Conservation (phyloP, 768 basidiomycete species). For the Guyanaporus albipodus region DNA sequence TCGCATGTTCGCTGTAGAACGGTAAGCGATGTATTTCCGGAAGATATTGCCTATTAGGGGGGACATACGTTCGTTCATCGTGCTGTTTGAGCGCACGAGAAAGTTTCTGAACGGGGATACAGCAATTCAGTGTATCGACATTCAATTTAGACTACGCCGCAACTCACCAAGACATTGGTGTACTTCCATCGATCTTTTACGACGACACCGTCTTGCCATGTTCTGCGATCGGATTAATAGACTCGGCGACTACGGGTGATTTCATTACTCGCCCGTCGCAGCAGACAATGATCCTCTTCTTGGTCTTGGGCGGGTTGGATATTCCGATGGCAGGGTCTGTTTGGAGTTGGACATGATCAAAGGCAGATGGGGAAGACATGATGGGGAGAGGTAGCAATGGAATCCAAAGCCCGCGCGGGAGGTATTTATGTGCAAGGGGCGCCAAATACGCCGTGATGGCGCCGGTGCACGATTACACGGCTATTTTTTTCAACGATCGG, state of each 20-base stretch:
- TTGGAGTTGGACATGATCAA: not conserved
- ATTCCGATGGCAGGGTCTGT: not conserved
- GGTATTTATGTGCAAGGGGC: constrained; percentile 24
- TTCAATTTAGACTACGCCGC: not conserved
- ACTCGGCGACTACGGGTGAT: not conserved
- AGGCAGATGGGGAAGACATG: constrained; percentile 13
- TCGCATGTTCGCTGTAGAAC: constrained; percentile 33
- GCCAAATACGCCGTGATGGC: too few species aligned
- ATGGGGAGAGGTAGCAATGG: not conserved
- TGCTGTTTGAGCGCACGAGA: constrained; percentile 49
- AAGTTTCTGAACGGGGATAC: constrained; percentile 39
- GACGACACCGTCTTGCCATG: constrained; percentile 66
- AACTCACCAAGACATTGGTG: constrained; percentile 53
- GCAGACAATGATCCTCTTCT: constrained; percentile 66
- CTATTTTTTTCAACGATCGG: too few species aligned
- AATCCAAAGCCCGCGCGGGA: not conserved
- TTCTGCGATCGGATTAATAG: constrained; percentile 37
- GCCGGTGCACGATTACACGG: too few species aligned
- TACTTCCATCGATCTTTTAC: constrained; percentile 42
- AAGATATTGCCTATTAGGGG: not conserved
- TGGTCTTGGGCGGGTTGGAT: constrained; percentile 17
- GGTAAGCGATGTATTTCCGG: not conserved
- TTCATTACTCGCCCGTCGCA: constrained; percentile 60
- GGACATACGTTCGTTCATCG: constrained; percentile 39
- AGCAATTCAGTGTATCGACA: not conserved